Conservation (phyloP, 805 yeast species). For the Henningerozyma blattae region DNA sequence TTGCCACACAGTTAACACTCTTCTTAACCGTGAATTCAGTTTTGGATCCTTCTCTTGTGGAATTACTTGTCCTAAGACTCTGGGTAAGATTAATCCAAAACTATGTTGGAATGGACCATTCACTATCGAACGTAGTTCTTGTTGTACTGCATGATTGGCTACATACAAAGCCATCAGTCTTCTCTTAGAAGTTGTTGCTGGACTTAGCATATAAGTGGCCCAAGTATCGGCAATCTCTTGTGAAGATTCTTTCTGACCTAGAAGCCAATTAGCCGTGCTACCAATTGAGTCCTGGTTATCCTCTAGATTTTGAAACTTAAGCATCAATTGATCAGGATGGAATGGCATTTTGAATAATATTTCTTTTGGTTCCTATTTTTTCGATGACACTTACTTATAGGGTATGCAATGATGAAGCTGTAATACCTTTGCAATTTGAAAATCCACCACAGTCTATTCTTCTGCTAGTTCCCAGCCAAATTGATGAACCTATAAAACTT, state of each 20-base stretch:
- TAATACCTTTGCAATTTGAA: no score
- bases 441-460: no score
- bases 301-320: constrained; percentile 17
- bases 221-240: constrained; percentile 16
- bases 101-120: constrained; percentile 19
- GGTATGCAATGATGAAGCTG: no score
- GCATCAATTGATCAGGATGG: constrained; percentile 17
- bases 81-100: constrained; percentile 21
- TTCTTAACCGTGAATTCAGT: constrained; percentile 3
- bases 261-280: constrained; percentile 23
- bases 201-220: constrained; percentile 15
- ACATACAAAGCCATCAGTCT: constrained; percentile 20
- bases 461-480: no score
- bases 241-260: constrained; percentile 18
- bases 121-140: constrained; percentile 4
- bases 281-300: constrained; percentile 26
- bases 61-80: constrained; percentile 25
- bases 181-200: constrained; percentile 18
- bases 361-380: no score
- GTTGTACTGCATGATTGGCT: constrained; percentile 25
- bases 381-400: no score
- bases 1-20: constrained; percentile 57
- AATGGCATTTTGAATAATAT: constrained; percentile 20
- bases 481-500: no score
- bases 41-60: neutral